Base-by-base conservation (phyloP, 352 stramenopile species). In the Phytophthora rubi region DNA sequence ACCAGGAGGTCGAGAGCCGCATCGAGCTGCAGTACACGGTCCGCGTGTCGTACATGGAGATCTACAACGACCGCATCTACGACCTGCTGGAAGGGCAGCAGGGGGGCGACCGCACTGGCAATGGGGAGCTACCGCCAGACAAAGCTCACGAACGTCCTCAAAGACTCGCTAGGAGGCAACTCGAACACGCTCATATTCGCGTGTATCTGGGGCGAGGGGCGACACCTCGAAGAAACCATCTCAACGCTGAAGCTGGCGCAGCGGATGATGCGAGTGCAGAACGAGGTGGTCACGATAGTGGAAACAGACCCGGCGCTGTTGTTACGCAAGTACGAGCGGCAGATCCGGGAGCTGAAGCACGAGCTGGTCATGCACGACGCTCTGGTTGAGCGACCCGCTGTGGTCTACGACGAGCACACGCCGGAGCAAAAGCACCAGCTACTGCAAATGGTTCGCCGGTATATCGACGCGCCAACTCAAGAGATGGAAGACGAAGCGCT, bases 61-160 rank as follows among this genome's bases (percentile, higher is more conserved):
- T 98, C 68, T 98, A 98, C 73, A 98, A 98, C 74, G 95, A 98
- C 59, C 88, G 87, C 30, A 98, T 98, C 59, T 98, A 94, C 74
- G 95, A 98, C 70, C 69, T 98, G 6, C 79, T 98, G 3, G 73
- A 80, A 53, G 70, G 61, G 26, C 71, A 77, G 15, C 65, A 71
- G 26, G 60, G 60, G 6, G 39, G 39, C 6, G 53, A 69, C 4
- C 64, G 68, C 32, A 47, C 52, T 21, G 63, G 47, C 13, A 76
- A 72, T 35, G 75, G 71, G 32, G 89, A 98, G 9, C 82, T 99
- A 98, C 66, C 80, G 92, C 1, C 89, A 98, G 59, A 98, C 94
- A 6, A 99, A 99, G 68, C 86, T 99, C 42, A 99, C 97, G 6
- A 96, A 92, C 63, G 85, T 97, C 15, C 83, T 98, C 37, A 94